These are phyloP conservation scores for Sapria himalayana DNA, from an alignment of 345 rosid genomes.

Conservation along the genomic window DNA sequence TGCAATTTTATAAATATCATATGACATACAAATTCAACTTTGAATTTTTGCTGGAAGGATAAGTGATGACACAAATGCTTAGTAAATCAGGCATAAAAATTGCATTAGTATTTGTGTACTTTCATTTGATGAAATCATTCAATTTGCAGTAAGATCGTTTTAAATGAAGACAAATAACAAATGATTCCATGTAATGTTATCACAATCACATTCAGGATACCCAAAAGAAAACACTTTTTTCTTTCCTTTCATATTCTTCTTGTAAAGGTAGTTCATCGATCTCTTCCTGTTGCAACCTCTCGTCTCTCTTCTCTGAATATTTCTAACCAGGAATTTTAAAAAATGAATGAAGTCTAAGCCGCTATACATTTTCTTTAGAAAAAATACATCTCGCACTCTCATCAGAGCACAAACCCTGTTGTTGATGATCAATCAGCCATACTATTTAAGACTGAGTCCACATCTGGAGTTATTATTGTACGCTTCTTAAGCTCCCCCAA, in stretches of 20 bases:
- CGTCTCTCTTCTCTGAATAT: neutral
- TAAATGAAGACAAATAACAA: too few relatives aligned
- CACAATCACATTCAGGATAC: neutral
- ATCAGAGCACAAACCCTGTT: conserved; percentile 1
- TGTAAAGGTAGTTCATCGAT: neutral
- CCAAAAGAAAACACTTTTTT: neutral
- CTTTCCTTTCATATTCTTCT: neutral
- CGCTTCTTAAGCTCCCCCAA: conserved; percentile 52
- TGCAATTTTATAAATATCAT: too few relatives aligned
- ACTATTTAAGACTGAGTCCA: conserved; percentile 29
- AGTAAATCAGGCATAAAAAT: too few relatives aligned
- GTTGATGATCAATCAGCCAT: conserved; percentile 9
- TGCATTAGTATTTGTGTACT: too few relatives aligned
- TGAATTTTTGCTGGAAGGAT: too few relatives aligned
- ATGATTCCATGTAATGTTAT: neutral
- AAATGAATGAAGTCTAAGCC: neutral
- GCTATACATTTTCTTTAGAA: neutral
- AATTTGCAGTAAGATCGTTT: too few relatives aligned
- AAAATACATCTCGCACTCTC: neutral
- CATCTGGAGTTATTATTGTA: conserved; percentile 41
- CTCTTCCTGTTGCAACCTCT: neutral
- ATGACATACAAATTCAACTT: too few relatives aligned
- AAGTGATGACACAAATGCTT: too few relatives aligned
- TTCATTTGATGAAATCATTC: too few relatives aligned
- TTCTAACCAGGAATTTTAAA: neutral